A percentile compares a stretch with the other conserved stretches of the same genome.
Evolutionary conservation across 2,329 filamentous ascomycete species (phyloP).

Genomic region (Penicillium sp.): DNA sequence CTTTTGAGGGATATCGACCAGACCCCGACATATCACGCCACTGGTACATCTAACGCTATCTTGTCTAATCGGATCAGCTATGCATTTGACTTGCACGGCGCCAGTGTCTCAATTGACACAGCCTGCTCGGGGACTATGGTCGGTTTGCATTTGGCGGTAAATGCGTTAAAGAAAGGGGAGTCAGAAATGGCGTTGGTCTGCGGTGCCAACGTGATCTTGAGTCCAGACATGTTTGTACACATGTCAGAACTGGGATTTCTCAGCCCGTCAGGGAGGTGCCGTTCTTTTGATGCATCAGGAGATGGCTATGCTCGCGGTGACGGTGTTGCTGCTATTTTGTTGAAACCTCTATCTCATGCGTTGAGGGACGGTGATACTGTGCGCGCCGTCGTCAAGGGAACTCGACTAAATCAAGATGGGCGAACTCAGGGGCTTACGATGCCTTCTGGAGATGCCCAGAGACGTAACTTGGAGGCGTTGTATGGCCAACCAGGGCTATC

Average conservation of each 20-base stretch:
- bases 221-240: slow-evolving; percentile 2
- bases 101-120: slow-evolving; percentile 15
- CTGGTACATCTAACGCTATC: slow-evolving; percentile 23
- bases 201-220: slow-evolving; percentile 12
- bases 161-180: slow-evolving; percentile 1
- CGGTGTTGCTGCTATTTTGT: slow-evolving; percentile 21
- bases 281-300: slow-evolving; percentile 31
- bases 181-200: slow-evolving; percentile 9
- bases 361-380: slow-evolving; percentile 27
- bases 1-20: slow-evolving; percentile 14
- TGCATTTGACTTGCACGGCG: slow-evolving; percentile 12
- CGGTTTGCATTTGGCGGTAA: slow-evolving; percentile 1
- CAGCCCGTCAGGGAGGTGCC: slow-evolving; percentile 21
- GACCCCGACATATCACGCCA: slow-evolving; percentile 18
- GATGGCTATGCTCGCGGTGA: slow-evolving; percentile 43
- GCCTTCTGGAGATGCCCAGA: slow-evolving; percentile 20
- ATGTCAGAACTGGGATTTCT: slow-evolving; percentile 17
- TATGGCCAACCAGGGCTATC: background rate
- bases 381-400: slow-evolving; percentile 24
- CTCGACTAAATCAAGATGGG: slow-evolving; percentile 21
- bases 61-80: slow-evolving; percentile 27
- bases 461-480: slow-evolving; percentile 15
- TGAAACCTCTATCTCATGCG: slow-evolving; percentile 27
- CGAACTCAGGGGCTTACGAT: slow-evolving; percentile 19
- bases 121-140: slow-evolving; percentile 16